Percentiles rank a stretch among this genome's conserved stretches.
These are phyloP conservation scores for Ophiostoma fasciatum DNA, from an alignment of 2,329 filamentous ascomycete genomes.

Conservation along the genomic window DNA sequence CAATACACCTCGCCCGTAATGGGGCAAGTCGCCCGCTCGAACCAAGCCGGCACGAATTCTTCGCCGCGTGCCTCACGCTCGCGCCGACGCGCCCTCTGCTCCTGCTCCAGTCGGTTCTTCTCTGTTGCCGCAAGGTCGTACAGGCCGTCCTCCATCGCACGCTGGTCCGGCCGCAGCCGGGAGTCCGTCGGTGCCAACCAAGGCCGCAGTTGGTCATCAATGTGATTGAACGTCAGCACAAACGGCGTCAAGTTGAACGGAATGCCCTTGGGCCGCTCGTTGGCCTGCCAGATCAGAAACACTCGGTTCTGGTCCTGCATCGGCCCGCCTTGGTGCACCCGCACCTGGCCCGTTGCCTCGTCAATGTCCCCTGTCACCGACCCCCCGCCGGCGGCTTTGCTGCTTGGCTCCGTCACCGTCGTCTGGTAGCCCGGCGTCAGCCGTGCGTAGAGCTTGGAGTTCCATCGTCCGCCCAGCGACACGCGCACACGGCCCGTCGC, in stretches of 20 bases:
- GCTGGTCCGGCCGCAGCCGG: slow-evolving; percentile 80
- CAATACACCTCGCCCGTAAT: slow-evolving; percentile 82
- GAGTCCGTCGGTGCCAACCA: slow-evolving; percentile 87
- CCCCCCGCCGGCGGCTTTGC: too few species aligned
- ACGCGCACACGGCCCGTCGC: slow-evolving; percentile 66
- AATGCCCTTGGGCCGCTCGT: slow-evolving; percentile 65
- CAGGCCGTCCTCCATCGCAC: slow-evolving; percentile 96
- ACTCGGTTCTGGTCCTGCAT: slow-evolving; percentile 53
- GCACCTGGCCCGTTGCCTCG: slow-evolving; percentile 19
- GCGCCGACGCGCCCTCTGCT: slow-evolving; percentile 63
- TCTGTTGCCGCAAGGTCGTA: slow-evolving; percentile 87
- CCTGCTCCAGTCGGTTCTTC: slow-evolving; percentile 90
- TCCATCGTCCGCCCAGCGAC: slow-evolving; percentile 90
- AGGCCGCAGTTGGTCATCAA: slow-evolving; percentile 65
- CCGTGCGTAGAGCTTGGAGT: slow-evolving; percentile 90
- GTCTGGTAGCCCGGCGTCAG: slow-evolving; percentile 83
- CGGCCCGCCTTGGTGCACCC: slow-evolving; percentile 33
- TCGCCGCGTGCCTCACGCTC: slow-evolving; percentile 63
- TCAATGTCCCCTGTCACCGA: slow-evolving; percentile 13
- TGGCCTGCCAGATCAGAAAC: slow-evolving; percentile 85
- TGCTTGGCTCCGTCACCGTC: slow-evolving; percentile 25
- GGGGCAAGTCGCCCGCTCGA: slow-evolving; percentile 55
- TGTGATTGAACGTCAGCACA: slow-evolving; percentile 82
- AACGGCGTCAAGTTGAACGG: slow-evolving; percentile 98
- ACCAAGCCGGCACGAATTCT: slow-evolving; percentile 77